Conservation (phyloP, 192 early-diverging fungal genomes). For the Anaeromyces robustus region DNA sequence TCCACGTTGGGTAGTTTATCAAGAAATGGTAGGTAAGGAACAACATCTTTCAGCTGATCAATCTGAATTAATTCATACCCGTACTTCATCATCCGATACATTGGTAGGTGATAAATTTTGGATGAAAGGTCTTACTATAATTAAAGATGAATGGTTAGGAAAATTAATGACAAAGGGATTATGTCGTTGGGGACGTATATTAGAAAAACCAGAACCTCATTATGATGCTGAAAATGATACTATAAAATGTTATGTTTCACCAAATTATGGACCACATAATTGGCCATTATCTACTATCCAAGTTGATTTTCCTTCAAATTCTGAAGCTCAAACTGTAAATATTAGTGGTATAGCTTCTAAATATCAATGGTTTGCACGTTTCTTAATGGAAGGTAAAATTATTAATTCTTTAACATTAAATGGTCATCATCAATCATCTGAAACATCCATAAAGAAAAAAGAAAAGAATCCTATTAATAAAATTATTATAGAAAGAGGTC, state of each 20-base stretch:
- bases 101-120: slow-evolving; percentile 15
- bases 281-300: slow-evolving; percentile 31
- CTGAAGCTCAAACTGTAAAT: background rate
- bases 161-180: slow-evolving; percentile 53
- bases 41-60: slow-evolving; percentile 23
- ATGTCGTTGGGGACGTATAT: slow-evolving; percentile 52
- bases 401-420: background rate
- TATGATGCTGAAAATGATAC: slow-evolving; percentile 26
- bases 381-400: slow-evolving; percentile 26
- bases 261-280: slow-evolving; percentile 28
- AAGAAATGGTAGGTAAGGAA: slow-evolving; percentile 27
- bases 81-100: background rate
- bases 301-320: slow-evolving; percentile 9
- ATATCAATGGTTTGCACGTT: slow-evolving; percentile 22
- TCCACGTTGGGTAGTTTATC: slow-evolving; percentile 31
- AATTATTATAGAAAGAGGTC: background rate
- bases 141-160: slow-evolving; percentile 69
- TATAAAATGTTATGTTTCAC: slow-evolving; percentile 18
- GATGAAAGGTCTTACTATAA: slow-evolving; percentile 58
- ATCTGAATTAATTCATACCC: background rate
- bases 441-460: background rate
- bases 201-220: slow-evolving; percentile 58
- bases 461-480: background rate
- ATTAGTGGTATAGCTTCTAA: slow-evolving; percentile 6
- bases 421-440: background rate